phyloP scores from a whole-genome alignment of 1,284 basidiomycete species.

The Trametes pubescens region DNA sequence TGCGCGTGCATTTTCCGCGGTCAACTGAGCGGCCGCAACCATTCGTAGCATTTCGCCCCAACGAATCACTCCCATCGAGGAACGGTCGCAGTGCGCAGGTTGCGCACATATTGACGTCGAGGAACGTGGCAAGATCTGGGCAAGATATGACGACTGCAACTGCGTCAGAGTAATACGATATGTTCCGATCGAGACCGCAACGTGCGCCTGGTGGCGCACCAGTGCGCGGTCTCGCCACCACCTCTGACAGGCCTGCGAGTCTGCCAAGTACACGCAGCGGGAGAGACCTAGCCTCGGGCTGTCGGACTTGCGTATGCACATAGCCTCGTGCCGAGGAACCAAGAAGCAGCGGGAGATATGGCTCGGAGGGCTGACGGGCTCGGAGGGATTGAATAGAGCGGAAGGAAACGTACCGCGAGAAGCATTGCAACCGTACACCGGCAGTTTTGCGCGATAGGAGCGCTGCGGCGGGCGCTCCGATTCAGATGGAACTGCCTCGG shows the following conservation, averaged over 20 bases:
- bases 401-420: neutral
- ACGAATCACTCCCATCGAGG: neutral
- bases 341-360: neutral
- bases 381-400: constrained; percentile 1
- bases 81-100: neutral
- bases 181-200: neutral
- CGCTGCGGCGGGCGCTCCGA: constrained; percentile 18
- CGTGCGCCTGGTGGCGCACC: neutral
- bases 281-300: neutral
- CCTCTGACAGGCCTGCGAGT: neutral
- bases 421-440: neutral
- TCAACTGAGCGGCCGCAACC: neutral
- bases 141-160: constrained; percentile 1
- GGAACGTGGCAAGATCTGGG: neutral
- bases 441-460: neutral
- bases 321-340: neutral
- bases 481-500: constrained; percentile 7
- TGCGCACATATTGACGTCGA: neutral
- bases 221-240: neutral
- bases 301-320: neutral
- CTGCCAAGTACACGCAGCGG: neutral
- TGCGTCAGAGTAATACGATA: constrained; percentile 13
- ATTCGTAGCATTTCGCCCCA: neutral
- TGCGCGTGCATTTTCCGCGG: constrained; percentile 4
- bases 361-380: neutral